Evolutionary conservation across 768 basidiomycete species (phyloP).

Genomic region (Leccinum ochraceum): DNA sequence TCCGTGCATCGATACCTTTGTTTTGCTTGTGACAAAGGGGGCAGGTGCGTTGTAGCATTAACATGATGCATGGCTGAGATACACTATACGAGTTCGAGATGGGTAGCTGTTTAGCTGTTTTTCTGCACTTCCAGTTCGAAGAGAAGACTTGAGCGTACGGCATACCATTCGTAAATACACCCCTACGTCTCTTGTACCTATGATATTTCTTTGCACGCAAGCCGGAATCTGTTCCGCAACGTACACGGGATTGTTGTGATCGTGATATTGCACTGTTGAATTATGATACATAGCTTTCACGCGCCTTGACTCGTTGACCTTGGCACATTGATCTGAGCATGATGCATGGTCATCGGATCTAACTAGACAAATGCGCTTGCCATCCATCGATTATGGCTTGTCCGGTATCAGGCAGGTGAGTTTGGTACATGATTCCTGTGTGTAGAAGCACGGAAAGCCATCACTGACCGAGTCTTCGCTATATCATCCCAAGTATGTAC

Average conservation of each 20-base stretch:
- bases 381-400: background rate
- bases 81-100: conserved; percentile 39
- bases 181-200: conserved; percentile 46
- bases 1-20: conserved; percentile 27
- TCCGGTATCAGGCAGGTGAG: conserved; percentile 4
- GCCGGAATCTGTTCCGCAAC: conserved; percentile 6
- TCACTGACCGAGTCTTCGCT: too few relatives aligned
- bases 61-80: conserved; percentile 41
- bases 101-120: conserved; percentile 22
- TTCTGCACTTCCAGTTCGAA: conserved; percentile 18
- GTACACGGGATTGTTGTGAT: conserved; percentile 1
- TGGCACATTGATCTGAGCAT: conserved; percentile 26
- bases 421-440: background rate
- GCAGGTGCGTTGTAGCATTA: conserved; percentile 67
- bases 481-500: background rate
- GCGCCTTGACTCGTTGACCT: conserved; percentile 22
- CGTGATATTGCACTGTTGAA: conserved; percentile 23
- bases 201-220: conserved; percentile 35
- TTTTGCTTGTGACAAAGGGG: conserved; percentile 36
- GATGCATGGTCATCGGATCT: background rate
- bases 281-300: conserved; percentile 16
- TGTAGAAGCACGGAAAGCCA: background rate
- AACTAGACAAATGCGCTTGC: background rate
- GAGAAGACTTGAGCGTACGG: conserved; percentile 25
- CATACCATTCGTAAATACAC: conserved; percentile 55